Evolutionary conservation across 495 filamentous ascomycete species (phyloP).

Genomic region (Penicillium taxi): DNA sequence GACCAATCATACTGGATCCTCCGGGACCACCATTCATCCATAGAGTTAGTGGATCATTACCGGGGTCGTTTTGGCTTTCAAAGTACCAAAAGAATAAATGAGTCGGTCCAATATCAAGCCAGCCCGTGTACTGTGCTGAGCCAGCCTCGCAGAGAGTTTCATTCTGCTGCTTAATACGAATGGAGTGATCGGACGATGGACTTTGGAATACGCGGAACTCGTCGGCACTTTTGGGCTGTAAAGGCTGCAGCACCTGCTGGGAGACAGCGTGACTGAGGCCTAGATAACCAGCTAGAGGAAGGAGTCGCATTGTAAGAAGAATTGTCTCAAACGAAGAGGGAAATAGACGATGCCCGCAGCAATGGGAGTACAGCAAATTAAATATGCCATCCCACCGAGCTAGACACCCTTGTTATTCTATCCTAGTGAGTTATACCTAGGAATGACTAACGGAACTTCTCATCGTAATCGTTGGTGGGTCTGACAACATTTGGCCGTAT

Average conservation of each 20-base stretch:
- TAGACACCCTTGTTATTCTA: too few species aligned
- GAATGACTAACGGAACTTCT: too few species aligned
- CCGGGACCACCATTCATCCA: conserved; percentile 53
- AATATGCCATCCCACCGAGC: too few species aligned
- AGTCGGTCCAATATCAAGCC: conserved; percentile 23
- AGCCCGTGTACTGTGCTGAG: conserved; percentile 34
- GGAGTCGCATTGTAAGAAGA: conserved; percentile 4
- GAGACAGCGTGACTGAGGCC: not conserved
- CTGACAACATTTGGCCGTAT: too few species aligned
- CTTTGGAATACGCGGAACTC: conserved; percentile 15
- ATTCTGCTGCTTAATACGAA: conserved; percentile 34
- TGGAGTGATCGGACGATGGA: conserved; percentile 24
- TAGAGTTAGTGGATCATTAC: conserved; percentile 43
- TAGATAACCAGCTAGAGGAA: not conserved
- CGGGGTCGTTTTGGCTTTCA: conserved; percentile 46
- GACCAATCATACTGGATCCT: conserved; percentile 30
- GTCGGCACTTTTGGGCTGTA: not conserved
- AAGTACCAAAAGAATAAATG: conserved; percentile 60
- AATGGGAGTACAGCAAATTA: too few species aligned
- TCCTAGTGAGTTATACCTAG: too few species aligned
- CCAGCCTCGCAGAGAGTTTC: conserved; percentile 30
- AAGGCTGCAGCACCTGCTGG: not conserved
- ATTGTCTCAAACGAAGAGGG: too few species aligned
- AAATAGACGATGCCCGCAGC: too few species aligned
- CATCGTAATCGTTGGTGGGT: too few species aligned